These are phyloP conservation scores for Peterozyma xylosa DNA, from an alignment of 805 yeast genomes.

Conservation along the genomic window DNA sequence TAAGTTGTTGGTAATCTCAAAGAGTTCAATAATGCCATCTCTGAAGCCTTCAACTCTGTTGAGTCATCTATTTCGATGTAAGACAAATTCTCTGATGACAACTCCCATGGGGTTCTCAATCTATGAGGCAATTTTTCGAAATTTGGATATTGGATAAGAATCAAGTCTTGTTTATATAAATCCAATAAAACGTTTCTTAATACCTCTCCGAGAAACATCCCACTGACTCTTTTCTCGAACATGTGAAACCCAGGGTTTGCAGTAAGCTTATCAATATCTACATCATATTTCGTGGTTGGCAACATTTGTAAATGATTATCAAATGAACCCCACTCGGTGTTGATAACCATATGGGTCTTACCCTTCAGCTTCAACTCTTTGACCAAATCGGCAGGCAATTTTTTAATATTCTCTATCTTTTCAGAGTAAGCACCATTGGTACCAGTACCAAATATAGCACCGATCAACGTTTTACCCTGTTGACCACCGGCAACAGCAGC, in stretches of 20 bases:
- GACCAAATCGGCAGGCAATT: conserved; percentile 46
- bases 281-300: conserved; percentile 77
- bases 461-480: conserved; percentile 72
- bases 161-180: conserved; percentile 45
- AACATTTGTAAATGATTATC: conserved; percentile 73
- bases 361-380: conserved; percentile 32
- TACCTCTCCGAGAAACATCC: conserved; percentile 90
- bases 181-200: conserved; percentile 70
- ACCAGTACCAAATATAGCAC: conserved; percentile 95
- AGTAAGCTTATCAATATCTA: conserved; percentile 59
- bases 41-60: conserved; percentile 61
- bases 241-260: conserved; percentile 83
- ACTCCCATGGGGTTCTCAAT: conserved; percentile 66
- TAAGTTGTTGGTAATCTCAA: conserved; percentile 62
- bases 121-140: conserved; percentile 48
- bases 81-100: conserved; percentile 80
- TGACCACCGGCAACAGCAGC: conserved; percentile 44
- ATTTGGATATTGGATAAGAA: conserved; percentile 47
- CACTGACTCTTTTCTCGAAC: conserved; percentile 88
- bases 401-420: conserved; percentile 61
- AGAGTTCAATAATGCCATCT: conserved; percentile 55
- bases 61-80: conserved; percentile 82
- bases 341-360: conserved; percentile 71
- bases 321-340: conserved; percentile 98
- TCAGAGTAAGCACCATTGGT: conserved; percentile 95